phyloP scores from a whole-genome alignment of 2,329 filamentous ascomycete species.

The Magnaporthales sp. region DNA sequence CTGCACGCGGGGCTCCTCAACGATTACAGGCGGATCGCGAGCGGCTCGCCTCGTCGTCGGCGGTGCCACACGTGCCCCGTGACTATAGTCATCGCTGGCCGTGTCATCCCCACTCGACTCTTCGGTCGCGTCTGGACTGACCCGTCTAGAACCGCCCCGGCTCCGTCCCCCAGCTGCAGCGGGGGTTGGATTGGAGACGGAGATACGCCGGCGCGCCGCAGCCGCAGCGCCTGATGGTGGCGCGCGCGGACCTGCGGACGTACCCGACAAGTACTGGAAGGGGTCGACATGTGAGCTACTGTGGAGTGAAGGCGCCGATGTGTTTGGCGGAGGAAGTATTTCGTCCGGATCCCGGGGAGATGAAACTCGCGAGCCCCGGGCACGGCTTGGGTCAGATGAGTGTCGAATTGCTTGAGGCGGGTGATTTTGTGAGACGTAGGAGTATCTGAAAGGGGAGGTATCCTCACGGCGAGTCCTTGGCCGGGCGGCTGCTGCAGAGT shows the following conservation, averaged over 20 bases:
- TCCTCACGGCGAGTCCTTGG: slow-evolving; percentile 20
- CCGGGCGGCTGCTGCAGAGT: background rate
- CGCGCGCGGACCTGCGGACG: slow-evolving; percentile 25
- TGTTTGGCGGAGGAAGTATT: slow-evolving; percentile 15
- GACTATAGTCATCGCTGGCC: slow-evolving; percentile 26
- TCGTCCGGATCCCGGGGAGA: slow-evolving; percentile 22
- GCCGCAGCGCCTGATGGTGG: slow-evolving; percentile 23
- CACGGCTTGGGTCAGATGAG: slow-evolving; percentile 29
- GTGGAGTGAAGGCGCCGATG: slow-evolving; percentile 17
- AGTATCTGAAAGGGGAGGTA: slow-evolving; percentile 35
- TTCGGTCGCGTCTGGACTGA: slow-evolving; percentile 22
- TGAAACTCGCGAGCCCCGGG: slow-evolving; percentile 18
- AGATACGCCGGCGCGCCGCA: slow-evolving; percentile 22
- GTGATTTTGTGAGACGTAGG: slow-evolving; percentile 28
- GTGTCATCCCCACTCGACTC: slow-evolving; percentile 18
- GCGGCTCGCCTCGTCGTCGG: slow-evolving; percentile 12
- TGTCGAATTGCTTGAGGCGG: slow-evolving; percentile 27
- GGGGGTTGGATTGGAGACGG: slow-evolving; percentile 11
- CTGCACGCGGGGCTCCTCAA: slow-evolving; percentile 22
- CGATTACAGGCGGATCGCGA: slow-evolving; percentile 27
- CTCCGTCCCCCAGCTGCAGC: slow-evolving; percentile 22
- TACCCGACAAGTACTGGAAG: slow-evolving; percentile 40
- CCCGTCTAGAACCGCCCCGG: slow-evolving; percentile 18
- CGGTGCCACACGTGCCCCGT: slow-evolving; percentile 22
- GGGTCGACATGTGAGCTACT: slow-evolving; percentile 30